Base-by-base conservation (phyloP, 371 early-diverging fungal genomes). In the Capniomyces stellatus region DNA sequence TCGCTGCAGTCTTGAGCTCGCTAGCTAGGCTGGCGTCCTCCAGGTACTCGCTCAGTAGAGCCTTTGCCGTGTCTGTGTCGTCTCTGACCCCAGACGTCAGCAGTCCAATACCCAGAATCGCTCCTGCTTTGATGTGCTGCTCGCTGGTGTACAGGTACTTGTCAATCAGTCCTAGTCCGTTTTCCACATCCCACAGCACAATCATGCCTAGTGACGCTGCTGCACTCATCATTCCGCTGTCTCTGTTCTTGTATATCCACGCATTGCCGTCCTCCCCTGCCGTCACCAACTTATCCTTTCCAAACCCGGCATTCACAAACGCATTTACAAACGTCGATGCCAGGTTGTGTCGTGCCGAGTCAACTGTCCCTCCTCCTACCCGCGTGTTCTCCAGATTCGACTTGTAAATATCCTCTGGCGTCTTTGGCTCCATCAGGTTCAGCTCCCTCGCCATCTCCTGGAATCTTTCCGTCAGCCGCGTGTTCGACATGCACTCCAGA, bases 201-300 rank as follows among this genome's bases (percentile, higher is more conserved):
- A 96, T 82, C 66, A 83, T 63, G 48, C 98, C 98, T 41, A 96
- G 64, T 1, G 96, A 94, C 12, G 98, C 98, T 27, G 90, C 77
- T 13, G 96, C 90, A 64, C 89, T 86, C 57, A 88, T 74, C 91
- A 92, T 93, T 51, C 85, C 95, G 59, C 84, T 75, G 43, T 94
- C 96, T 72, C 93, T 93, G 72, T 92, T 93, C 73, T 94, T 94
- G 75, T 85, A 90, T 52, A 96, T 87, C 93, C 95, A 94, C 15
- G 63, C 59, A 27, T 71, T 72, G 10, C 74, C 73, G n/a, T 90
- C 87, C 29, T 80, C 83, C 30, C 77, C 73, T 8, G 75, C 74
- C 43, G 82, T 75, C 76, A 92, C 78, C 46, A 97, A 77, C 71
- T 91, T 95, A 62, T 97, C 98, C 22, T 72, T 82, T 46, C 91